These are phyloP conservation scores for Russula dissimulans DNA, from an alignment of 768 basidiomycete species.

Conservation along the genomic window DNA sequence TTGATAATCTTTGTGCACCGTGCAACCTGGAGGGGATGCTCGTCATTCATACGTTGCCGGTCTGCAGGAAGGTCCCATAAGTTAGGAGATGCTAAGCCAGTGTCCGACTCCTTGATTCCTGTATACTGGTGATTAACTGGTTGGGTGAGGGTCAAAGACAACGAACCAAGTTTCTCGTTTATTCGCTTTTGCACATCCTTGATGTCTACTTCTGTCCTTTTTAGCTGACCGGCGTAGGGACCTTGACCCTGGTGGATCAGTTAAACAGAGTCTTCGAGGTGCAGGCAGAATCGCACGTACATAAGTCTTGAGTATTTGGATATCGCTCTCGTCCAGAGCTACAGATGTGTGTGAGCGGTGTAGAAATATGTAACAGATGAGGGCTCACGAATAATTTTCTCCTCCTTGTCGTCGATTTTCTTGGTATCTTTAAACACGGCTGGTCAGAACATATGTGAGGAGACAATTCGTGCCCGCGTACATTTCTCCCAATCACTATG, in stretches of 20 bases:
- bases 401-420: constrained; percentile 76
- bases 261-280: not conserved
- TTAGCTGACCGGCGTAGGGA: constrained; percentile 83
- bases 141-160: not conserved
- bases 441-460: not conserved
- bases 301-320: constrained; percentile 98
- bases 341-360: constrained; percentile 9
- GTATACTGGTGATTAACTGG: not conserved
- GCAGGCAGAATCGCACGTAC: constrained; percentile 35
- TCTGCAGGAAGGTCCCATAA: constrained; percentile 96
- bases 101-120: constrained; percentile 98
- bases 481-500: constrained; percentile 98
- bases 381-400: constrained; percentile 65
- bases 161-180: constrained; percentile 90
- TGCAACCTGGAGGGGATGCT: constrained; percentile 93
- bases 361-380: not conserved
- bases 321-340: constrained; percentile 97
- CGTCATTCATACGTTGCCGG: constrained; percentile 80
- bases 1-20: constrained; percentile 98
- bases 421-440: constrained; percentile 55
- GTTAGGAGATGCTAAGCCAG: constrained; percentile 92
- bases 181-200: constrained; percentile 95
- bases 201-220: constrained; percentile 85
- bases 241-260: constrained; percentile 75
- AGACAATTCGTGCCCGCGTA: constrained; percentile 30